phyloP scores from a whole-genome alignment of 352 stramenopile genomes.

The Blastocystis sp. region DNA sequence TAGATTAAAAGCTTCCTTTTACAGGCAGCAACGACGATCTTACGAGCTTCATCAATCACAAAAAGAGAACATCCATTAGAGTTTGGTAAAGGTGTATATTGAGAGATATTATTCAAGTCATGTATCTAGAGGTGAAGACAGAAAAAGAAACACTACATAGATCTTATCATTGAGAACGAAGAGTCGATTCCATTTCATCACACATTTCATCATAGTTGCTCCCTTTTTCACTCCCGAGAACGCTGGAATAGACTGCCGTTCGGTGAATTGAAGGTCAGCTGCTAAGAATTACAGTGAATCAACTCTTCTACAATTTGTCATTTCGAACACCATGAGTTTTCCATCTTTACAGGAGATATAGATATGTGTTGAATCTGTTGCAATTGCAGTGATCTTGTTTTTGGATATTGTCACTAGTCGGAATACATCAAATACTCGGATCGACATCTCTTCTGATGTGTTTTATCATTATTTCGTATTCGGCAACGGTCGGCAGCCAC shows the following conservation, averaged over 20 bases:
- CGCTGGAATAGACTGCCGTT: background rate
- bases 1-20: background rate
- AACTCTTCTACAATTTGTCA: background rate
- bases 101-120: background rate
- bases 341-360: constrained; percentile 29
- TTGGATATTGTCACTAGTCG: background rate
- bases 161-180: constrained; percentile 17
- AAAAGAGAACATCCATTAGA: background rate
- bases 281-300: background rate
- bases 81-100: background rate
- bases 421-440: constrained; percentile 21
- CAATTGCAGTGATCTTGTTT: constrained; percentile 12
- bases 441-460: background rate
- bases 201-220: constrained; percentile 13
- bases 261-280: background rate
- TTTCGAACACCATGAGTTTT: constrained; percentile 20
- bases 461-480: background rate
- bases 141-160: background rate
- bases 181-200: constrained; percentile 27
- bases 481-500: too few species aligned
- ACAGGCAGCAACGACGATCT: background rate
- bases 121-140: background rate
- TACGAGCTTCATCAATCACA: background rate
- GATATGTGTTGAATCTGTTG: background rate
- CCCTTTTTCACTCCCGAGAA: constrained; percentile 11